Conservation (phyloP, 371 early-diverging fungal species). For the Mortierella sp. region DNA sequence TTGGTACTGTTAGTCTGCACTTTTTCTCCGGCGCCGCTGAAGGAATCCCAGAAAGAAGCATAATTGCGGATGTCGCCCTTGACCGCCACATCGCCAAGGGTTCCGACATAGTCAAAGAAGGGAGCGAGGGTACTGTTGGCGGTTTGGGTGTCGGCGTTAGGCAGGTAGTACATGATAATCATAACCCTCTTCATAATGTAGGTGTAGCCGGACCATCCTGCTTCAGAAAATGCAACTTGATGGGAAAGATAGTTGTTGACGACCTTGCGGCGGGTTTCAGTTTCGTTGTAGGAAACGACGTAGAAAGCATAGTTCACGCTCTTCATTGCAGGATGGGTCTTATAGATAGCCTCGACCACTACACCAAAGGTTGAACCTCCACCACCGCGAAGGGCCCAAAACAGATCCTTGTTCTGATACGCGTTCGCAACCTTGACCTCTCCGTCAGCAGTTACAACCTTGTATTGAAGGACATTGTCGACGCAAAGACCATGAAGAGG, state of each 20-base stretch:
- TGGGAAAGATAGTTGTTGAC: slow-evolving; percentile 12
- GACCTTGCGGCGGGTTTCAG: slow-evolving; percentile 3
- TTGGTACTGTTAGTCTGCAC: not conserved
- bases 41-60: slow-evolving; percentile 13
- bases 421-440: slow-evolving; percentile 52
- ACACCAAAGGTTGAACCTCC: slow-evolving; percentile 62
- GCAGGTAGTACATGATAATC: slow-evolving; percentile 14
- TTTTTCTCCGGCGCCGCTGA: not conserved
- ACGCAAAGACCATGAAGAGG: slow-evolving; percentile 57
- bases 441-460: slow-evolving; percentile 59
- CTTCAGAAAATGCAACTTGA: slow-evolving; percentile 17
- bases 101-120: slow-evolving; percentile 9
- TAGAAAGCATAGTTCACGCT: slow-evolving; percentile 19
- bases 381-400: slow-evolving; percentile 70
- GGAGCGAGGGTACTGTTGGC: slow-evolving; percentile 4
- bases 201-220: slow-evolving; percentile 36
- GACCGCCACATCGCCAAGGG: slow-evolving; percentile 6
- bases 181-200: not conserved
- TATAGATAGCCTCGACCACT: slow-evolving; percentile 41
- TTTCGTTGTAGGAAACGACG: not conserved
- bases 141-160: not conserved
- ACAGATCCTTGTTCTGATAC: slow-evolving; percentile 58
- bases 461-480: slow-evolving; percentile 61
- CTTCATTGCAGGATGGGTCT: slow-evolving; percentile 35
- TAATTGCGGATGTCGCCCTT: not conserved